phyloP scores from a whole-genome alignment of 2,329 filamentous ascomycete genomes.

The Trichoderma sp. region DNA sequence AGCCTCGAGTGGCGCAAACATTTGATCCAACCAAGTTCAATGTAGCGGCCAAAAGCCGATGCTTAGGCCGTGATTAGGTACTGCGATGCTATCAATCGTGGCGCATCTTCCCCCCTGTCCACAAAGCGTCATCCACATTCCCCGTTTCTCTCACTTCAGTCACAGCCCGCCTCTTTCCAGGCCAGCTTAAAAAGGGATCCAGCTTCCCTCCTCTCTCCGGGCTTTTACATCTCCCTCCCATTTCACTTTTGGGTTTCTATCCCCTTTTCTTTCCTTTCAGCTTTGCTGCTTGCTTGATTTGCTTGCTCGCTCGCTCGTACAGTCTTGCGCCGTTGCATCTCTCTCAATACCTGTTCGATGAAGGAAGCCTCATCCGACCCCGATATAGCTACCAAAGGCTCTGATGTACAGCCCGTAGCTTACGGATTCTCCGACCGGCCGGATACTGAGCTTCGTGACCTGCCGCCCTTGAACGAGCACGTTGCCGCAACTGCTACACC shows the following conservation, averaged over 20 bases:
- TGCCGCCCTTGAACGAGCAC: constrained; percentile 16
- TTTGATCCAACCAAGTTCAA: no score
- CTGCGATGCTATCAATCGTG: not conserved
- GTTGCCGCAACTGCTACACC: not conserved
- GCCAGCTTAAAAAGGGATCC: constrained; percentile 4
- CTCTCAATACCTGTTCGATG: constrained; percentile 52
- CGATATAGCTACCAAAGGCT: constrained; percentile 55
- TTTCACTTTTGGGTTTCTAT: not conserved
- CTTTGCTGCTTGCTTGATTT: not conserved
- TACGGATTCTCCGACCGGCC: constrained; percentile 46
- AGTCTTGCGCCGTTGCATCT: not conserved
- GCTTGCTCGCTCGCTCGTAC: not conserved
- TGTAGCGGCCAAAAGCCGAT: not conserved
- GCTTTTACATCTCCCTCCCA: not conserved
- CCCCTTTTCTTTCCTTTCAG: not conserved
- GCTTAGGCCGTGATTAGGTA: not conserved
- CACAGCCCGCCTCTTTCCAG: constrained; percentile 8
- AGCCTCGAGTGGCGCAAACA: not conserved
- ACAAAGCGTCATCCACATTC: constrained; percentile 16
- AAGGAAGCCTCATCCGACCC: constrained; percentile 56
- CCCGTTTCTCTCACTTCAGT: not conserved
- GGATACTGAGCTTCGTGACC: constrained; percentile 30
- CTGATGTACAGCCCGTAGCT: constrained; percentile 52
- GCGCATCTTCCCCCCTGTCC: not conserved
- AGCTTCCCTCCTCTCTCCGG: not conserved